These are phyloP conservation scores for Rhizopus sp. DNA, from an alignment of 371 early-diverging fungal species.

Conservation along the genomic window DNA sequence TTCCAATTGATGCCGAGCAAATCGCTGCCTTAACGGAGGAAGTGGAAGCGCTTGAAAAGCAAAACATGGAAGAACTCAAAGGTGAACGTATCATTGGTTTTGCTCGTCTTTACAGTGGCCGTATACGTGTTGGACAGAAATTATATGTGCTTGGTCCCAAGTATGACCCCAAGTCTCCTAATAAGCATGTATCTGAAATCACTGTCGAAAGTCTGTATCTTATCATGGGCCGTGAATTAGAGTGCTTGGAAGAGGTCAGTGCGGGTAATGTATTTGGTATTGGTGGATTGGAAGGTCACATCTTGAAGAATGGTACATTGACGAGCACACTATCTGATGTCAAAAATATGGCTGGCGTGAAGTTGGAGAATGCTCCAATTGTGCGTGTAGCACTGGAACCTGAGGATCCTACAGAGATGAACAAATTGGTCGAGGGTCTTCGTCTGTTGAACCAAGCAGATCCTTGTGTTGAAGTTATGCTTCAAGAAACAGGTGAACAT, in stretches of 20 bases:
- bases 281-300: conserved; percentile 83
- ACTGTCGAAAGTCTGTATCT: conserved; percentile 82
- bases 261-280: conserved; percentile 98
- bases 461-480: conserved; percentile 84
- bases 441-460: conserved; percentile 92
- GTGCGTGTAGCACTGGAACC: conserved; percentile 97
- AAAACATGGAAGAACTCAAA: conserved; percentile 28
- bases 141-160: conserved; percentile 93
- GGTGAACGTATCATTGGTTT: conserved; percentile 83
- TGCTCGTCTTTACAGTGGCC: conserved; percentile 92
- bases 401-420: conserved; percentile 82
- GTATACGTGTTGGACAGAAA: conserved; percentile 82
- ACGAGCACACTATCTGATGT: conserved; percentile 60
- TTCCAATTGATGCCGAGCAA: conserved; percentile 30
- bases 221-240: conserved; percentile 95
- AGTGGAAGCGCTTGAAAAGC: conserved; percentile 27
- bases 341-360: conserved; percentile 59
- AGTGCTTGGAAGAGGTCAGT: conserved; percentile 77
- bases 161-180: conserved; percentile 75
- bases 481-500: conserved; percentile 96
- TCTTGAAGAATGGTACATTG: conserved; percentile 92
- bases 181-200: conserved; percentile 67
- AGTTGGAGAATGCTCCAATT: conserved; percentile 75
- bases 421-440: conserved; percentile 83
- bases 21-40: conserved; percentile 21